Evolutionary conservation across 306 rosid genomes (phyloP), one percentile per base, ranked within the genome.

Genomic region (Lagenaria siceraria): DNA sequence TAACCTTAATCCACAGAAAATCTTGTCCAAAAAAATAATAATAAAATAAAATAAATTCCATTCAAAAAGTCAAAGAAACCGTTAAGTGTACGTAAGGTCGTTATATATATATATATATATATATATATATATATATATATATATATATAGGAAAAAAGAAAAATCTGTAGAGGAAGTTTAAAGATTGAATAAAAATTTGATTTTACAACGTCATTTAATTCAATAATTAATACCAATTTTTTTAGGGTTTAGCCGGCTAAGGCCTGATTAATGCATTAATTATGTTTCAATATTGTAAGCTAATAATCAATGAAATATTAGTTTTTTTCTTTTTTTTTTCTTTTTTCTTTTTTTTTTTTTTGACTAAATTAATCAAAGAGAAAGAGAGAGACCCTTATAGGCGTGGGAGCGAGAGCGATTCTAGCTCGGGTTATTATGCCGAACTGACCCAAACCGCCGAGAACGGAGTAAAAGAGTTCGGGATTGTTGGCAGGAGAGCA

Each of bases 371-470:
- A 19, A 40, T 35, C 4, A 46, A 12, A 46, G 17, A 29, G 29
- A 1, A 2, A 22, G 51, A 3, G 55, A 78, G 22, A 10, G 1
- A 80, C 99, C 92, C 87, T 92, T 0, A 58, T 83, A 2, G 96
- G 93, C 65, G 97, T 88, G 9, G 91, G 79, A 1, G 79, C 84
- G 18, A 90, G 84, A 75, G 96, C 87, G 64, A 96, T 89, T 81
- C 96, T 90, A 75, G 97, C 99, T 81, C 99, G 83, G 42, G 93
- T 88, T 77, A 96, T 92, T 3, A 96, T 70, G 1, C 99, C 97
- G 81, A 96, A 90, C 81, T 96, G 98, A 5, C 99, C 99, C 75
- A 96, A 81, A 53, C 99, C 99, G 77, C 99, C 98, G 17, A 96
- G 93, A 54, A 82, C 96, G 0, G 84, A 87, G 53, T 89, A 69